Percentiles rank a stretch among this genome's conserved stretches.
These are phyloP conservation scores for Papilionanthe hybrid DNA, from an alignment of 116 monocot species.

Conservation along the genomic window DNA sequence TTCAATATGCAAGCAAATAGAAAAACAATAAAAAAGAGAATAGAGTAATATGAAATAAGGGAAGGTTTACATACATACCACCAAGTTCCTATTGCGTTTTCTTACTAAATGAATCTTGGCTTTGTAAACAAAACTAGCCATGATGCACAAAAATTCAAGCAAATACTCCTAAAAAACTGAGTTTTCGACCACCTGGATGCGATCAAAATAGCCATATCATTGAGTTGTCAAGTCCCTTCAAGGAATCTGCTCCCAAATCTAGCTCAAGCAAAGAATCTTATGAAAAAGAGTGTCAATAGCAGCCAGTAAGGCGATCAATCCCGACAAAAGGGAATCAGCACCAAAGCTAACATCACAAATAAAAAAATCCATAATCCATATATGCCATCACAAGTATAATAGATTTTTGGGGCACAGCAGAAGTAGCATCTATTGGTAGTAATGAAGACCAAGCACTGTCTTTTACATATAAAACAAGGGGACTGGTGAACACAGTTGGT, in stretches of 20 bases:
- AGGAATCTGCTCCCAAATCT: constrained; percentile 50
- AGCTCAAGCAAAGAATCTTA: constrained; percentile 78
- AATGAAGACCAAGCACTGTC: constrained; percentile 98
- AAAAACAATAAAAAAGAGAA: too few relatives aligned
- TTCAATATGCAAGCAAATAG: too few relatives aligned
- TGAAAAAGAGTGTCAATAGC: constrained; percentile 93
- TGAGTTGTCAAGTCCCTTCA: constrained; percentile 52
- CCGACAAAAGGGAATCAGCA: constrained; percentile 96
- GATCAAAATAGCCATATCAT: too few relatives aligned
- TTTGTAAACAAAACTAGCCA: too few relatives aligned
- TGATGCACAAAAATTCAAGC: too few relatives aligned
- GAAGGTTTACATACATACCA: too few relatives aligned
- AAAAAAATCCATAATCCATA: constrained; percentile 83
- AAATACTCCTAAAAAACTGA: too few relatives aligned
- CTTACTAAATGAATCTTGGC: too few relatives aligned
- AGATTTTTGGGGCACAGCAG: constrained; percentile 35
- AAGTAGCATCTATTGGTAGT: constrained; percentile 61
- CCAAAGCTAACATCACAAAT: constrained; percentile 78
- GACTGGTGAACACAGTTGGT: constrained; percentile 5
- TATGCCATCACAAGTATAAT: constrained; percentile 67
- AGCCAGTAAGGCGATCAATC: constrained; percentile 86
- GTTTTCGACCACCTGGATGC: too few relatives aligned
- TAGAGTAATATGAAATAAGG: too few relatives aligned
- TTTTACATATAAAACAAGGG: constrained; percentile 51
- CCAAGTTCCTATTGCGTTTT: too few relatives aligned